phyloP scores from a whole-genome alignment of 139 green algal species.

The Diplosphaera chodatii region DNA sequence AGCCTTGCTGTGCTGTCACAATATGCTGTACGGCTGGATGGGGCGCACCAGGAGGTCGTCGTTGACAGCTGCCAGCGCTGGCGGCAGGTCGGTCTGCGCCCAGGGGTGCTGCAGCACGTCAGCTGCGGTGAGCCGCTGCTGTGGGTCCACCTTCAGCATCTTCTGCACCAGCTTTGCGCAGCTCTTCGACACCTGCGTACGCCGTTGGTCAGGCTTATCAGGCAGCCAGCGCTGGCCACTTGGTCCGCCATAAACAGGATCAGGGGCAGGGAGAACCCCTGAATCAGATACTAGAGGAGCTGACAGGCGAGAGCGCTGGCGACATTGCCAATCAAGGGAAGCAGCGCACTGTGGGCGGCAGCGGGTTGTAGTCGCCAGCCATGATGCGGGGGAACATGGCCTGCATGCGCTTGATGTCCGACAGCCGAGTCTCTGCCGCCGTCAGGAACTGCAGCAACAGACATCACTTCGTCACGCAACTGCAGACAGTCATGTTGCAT shows the following conservation, averaged over 20 bases:
- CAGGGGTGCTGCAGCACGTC: constrained; percentile 72
- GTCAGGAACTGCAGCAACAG: neutral
- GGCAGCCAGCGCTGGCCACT: no score
- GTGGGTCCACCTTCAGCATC: constrained; percentile 56
- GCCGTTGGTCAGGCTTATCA: no score
- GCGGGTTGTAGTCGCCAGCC: neutral
- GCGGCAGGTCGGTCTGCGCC: constrained; percentile 9
- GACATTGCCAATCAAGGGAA: no score
- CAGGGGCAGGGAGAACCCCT: no score
- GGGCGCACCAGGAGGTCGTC: neutral
- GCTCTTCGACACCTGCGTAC: neutral
- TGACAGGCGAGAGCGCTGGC: no score
- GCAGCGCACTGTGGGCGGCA: neutral
- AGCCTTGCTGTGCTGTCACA: neutral
- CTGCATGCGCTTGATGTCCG: constrained; percentile 1
- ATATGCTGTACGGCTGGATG: no score
- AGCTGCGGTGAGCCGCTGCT: constrained; percentile 46
- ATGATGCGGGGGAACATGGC: neutral
- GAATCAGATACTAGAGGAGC: no score
- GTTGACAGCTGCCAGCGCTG: neutral
- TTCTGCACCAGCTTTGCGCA: constrained; percentile 49
- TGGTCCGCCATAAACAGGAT: no score
- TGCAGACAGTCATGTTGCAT: no score
- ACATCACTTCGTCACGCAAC: no score
- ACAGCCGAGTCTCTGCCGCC: neutral